Evolutionary conservation across 805 yeast species (phyloP).

Genomic region (Pichia exigua): DNA sequence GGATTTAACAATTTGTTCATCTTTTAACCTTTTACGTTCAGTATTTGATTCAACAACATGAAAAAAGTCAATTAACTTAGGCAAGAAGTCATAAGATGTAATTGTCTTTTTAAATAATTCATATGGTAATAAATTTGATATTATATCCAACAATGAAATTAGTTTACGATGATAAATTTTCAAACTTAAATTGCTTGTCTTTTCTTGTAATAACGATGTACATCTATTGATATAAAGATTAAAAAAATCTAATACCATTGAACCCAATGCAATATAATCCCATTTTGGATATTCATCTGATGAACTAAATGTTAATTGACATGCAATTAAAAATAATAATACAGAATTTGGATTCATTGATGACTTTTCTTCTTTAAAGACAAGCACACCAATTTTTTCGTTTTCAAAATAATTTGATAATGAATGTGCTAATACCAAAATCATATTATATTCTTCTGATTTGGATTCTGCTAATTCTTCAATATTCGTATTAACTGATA

Average conservation of each 20-base stretch:
- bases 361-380: neutral
- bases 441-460: neutral
- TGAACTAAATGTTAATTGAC: constrained; percentile 5
- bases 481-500: neutral
- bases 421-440: neutral
- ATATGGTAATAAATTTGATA: constrained; percentile 35
- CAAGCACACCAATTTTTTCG: constrained; percentile 4
- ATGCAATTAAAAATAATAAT: constrained; percentile 1
- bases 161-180: constrained; percentile 13
- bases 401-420: neutral
- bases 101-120: constrained; percentile 35
- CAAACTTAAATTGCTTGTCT: neutral
- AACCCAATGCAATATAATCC: constrained; percentile 5
- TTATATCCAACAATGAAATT: constrained; percentile 31
- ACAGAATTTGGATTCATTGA: neutral
- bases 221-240: constrained; percentile 14
- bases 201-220: constrained; percentile 1
- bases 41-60: constrained; percentile 35
- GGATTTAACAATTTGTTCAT: constrained; percentile 2
- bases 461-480: neutral
- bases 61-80: constrained; percentile 31
- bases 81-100: constrained; percentile 32
- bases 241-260: constrained; percentile 22
- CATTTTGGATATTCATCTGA: neutral
- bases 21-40: constrained; percentile 29